Conservation (phyloP, 2,329 filamentous ascomycete genomes). For the Drechslerella dactyloides region DNA sequence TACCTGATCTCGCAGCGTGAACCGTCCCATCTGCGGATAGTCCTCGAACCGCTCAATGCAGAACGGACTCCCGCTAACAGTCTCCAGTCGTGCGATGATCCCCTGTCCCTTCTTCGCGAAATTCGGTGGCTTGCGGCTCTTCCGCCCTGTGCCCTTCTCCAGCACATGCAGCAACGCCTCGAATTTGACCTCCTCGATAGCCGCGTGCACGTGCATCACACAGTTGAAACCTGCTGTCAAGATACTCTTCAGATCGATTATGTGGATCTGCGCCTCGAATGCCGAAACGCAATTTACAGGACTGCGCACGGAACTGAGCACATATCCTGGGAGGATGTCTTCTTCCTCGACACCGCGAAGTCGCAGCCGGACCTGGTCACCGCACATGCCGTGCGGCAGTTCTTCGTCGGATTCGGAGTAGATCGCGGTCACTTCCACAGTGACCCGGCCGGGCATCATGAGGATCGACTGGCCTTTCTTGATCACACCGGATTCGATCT, state of each 20-base stretch:
- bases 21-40: slow-evolving; percentile 90
- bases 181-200: slow-evolving; percentile 97
- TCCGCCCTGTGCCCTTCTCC: slow-evolving; percentile 90
- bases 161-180: slow-evolving; percentile 85
- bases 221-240: slow-evolving; percentile 96
- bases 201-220: slow-evolving; percentile 94
- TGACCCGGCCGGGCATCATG: slow-evolving; percentile 94
- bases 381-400: slow-evolving; percentile 78
- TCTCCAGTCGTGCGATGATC: slow-evolving; percentile 89
- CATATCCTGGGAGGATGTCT: slow-evolving; percentile 92
- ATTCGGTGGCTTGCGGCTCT: slow-evolving; percentile 89
- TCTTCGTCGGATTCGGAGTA: slow-evolving; percentile 98
- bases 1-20: slow-evolving; percentile 87
- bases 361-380: slow-evolving; percentile 91
- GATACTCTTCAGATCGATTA: slow-evolving; percentile 93
- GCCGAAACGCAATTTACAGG: slow-evolving; percentile 85
- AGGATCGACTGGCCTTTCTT: slow-evolving; percentile 85
- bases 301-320: slow-evolving; percentile 91
- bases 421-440: slow-evolving; percentile 78
- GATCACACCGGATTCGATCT: slow-evolving; percentile 91
- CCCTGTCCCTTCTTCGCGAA: slow-evolving; percentile 82
- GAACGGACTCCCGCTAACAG: slow-evolving; percentile 82
- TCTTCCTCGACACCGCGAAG: slow-evolving; percentile 96
- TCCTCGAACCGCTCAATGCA: slow-evolving; percentile 96
- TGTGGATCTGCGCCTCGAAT: slow-evolving; percentile 96